Base-by-base conservation (phyloP, 768 basidiomycete genomes). In the Mycena vulgaris region DNA sequence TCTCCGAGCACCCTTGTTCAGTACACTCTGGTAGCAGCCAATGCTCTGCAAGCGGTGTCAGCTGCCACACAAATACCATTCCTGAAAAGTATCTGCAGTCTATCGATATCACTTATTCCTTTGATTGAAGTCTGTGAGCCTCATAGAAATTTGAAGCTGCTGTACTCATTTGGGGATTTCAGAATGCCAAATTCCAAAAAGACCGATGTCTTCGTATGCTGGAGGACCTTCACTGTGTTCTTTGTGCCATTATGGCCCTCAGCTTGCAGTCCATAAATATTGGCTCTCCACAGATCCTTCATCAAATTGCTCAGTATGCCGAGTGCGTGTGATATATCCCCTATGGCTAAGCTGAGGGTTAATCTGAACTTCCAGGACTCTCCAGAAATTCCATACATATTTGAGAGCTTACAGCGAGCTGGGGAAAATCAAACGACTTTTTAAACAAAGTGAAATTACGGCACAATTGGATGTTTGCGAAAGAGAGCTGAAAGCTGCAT, bases 281-380 rank as follows among this genome's bases (percentile, higher is more conserved):
- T 21, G 7, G 19, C 9, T 42, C 57, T 10, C 2, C 57, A 17
- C 8, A 45, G 13, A 19, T 45, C 27, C 57, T 59, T 30, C 27
- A 59, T 13, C 39, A 59, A 28, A 45, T 59, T 13, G 57, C 57
- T 19, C 57, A 45, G 10, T 58, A 58, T 31, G 56, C 37, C 8
- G 16, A 55, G 39, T 57, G 19, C 19, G 35, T 31, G 47, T 45
- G 4, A 4, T 21, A 45, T 45, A 7, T 37, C 8, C 42, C 5
- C 3, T n/a, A 5, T 13, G 21, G 19, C 13, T 5, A 4, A 45
- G 42, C 21, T n/a, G 21, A n/a, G 21, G 19, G n/a, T n/a, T 45
- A 2, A 45, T 45, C 8, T 37, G 19, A 5, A 21, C n/a, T 3
- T 45, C 6, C 21, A 45, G 42, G 10, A 45, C 21, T n/a, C 42